These are phyloP conservation scores for Breviolum minutum DNA, from an alignment of 73 alveolate species.

Conservation along the genomic window DNA sequence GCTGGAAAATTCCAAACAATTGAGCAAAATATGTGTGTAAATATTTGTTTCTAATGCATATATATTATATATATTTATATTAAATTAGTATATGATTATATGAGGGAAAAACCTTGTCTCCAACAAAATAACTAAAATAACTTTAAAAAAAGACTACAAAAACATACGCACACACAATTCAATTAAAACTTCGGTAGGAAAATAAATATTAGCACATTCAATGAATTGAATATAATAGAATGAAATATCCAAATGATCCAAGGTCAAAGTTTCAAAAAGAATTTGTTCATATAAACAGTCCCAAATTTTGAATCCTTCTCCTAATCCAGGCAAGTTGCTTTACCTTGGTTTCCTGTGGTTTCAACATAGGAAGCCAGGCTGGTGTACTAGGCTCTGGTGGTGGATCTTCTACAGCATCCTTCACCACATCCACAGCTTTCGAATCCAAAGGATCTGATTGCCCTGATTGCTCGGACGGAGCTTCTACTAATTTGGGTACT, in stretches of 20 bases:
- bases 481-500: neutral
- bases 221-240: too few relatives aligned
- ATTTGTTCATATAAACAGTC: too few relatives aligned
- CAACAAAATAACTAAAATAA: neutral
- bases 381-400: neutral
- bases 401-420: neutral
- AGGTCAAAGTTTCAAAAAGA: too few relatives aligned
- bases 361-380: conserved; percentile 78
- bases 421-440: neutral
- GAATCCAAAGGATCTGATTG: neutral
- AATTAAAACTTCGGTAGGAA: too few relatives aligned
- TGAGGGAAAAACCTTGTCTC: neutral
- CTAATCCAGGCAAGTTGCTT: too few relatives aligned
- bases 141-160: neutral
- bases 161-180: too few relatives aligned
- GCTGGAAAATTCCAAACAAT: neutral
- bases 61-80: neutral
- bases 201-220: too few relatives aligned
- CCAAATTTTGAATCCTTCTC: neutral
- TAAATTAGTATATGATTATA: neutral
- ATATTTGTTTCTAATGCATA: neutral
- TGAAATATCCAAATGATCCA: too few relatives aligned
- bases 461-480: neutral
- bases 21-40: neutral
- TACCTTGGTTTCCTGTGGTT: neutral